Conservation (phyloP, 345 rosid genomes). For the Eucalyptus sp. region DNA sequence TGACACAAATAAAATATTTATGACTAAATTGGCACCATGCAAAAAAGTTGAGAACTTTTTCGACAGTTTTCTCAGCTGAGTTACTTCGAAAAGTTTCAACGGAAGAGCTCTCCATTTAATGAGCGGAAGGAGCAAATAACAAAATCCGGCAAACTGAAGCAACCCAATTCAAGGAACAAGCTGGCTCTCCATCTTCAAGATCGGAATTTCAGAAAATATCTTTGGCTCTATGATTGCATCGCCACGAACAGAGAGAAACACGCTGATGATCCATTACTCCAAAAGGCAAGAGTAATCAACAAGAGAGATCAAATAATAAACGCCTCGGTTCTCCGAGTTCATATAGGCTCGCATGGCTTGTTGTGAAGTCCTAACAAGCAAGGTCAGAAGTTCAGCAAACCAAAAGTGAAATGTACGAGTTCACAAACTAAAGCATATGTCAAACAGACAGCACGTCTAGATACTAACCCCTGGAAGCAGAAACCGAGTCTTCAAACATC, state of each 20-base stretch:
- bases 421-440: neutral
- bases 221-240: neutral
- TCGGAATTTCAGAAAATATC: neutral
- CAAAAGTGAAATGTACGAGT: neutral
- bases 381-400: neutral
- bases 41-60: no score
- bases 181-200: neutral
- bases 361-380: neutral
- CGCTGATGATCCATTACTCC: neutral
- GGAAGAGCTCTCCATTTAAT: no score
- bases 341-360: neutral
- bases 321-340: neutral
- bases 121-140: neutral
- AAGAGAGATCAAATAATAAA: neutral
- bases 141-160: neutral
- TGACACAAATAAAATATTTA: no score
- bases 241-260: neutral
- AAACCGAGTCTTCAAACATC: neutral
- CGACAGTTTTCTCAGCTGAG: no score
- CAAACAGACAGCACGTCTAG: neutral
- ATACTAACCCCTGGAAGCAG: neutral
- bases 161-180: neutral
- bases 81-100: no score
- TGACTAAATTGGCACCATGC: rapidly evolving
- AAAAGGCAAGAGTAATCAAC: neutral